A percentile compares a stretch with the other conserved stretches of the same genome.
Conservation (phyloP, 2,329 filamentous ascomycete species). For the Ustilaginoidea virens region DNA sequence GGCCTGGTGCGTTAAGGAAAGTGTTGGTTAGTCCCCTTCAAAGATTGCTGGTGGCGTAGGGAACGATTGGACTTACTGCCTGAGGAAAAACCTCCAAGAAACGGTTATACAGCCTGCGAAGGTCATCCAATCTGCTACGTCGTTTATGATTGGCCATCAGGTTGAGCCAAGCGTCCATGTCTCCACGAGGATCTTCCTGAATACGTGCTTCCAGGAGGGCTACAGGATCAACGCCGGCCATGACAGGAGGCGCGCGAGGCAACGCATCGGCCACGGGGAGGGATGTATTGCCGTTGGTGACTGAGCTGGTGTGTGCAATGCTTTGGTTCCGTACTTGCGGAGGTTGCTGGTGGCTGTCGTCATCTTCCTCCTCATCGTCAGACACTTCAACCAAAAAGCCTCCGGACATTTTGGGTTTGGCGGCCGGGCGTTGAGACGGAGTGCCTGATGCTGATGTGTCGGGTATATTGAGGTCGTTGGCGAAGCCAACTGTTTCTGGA, state of each 20-base stretch:
- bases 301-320: constrained; percentile 3
- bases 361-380: constrained; percentile 35
- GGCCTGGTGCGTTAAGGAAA: constrained; percentile 54
- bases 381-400: constrained; percentile 46
- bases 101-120: constrained; percentile 65
- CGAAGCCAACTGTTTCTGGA: constrained; percentile 36
- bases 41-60: background rate
- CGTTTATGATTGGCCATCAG: constrained; percentile 75
- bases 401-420: constrained; percentile 44
- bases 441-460: constrained; percentile 14
- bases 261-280: constrained; percentile 11
- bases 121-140: constrained; percentile 68
- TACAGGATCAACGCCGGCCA: constrained; percentile 47
- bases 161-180: constrained; percentile 80
- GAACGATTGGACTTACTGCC: constrained; percentile 50
- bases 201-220: constrained; percentile 80
- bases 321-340: constrained; percentile 4
- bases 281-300: constrained; percentile 8
- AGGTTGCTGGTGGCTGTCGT: constrained; percentile 10
- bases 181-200: constrained; percentile 81
- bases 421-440: constrained; percentile 13
- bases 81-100: constrained; percentile 83
- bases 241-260: constrained; percentile 18
- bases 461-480: constrained; percentile 21
- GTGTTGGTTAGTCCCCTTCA: constrained; percentile 4